Evolutionary conservation across 2,329 filamentous ascomycete species (phyloP).

Genomic region (Zopfia rhizophila): DNA sequence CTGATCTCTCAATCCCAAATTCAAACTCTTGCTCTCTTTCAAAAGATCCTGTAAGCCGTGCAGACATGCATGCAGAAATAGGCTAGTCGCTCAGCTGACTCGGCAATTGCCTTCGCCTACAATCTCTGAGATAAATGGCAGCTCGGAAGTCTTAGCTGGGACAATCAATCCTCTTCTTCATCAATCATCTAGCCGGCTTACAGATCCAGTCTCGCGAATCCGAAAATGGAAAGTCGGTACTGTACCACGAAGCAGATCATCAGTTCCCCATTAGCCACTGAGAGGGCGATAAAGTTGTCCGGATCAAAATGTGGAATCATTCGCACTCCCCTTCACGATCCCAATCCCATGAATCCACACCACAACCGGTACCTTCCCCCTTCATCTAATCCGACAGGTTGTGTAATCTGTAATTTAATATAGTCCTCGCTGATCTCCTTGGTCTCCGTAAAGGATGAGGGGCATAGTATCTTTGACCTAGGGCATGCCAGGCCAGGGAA

Average conservation of each 20-base stretch:
- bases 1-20: conserved; percentile 43
- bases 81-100: too few species aligned
- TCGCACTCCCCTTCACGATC: conserved; percentile 17
- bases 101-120: too few species aligned
- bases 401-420: conserved; percentile 14
- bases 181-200: too few species aligned
- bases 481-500: conserved; percentile 16
- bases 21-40: conserved; percentile 36
- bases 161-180: too few species aligned
- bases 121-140: too few species aligned
- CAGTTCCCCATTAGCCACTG: conserved; percentile 50
- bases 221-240: conserved; percentile 43
- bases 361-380: conserved; percentile 15
- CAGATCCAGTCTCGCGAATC: conserved; percentile 30
- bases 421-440: conserved; percentile 23
- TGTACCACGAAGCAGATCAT: conserved; percentile 34
- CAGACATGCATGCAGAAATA: too few species aligned
- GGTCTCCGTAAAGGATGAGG: conserved; percentile 21
- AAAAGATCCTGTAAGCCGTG: conserved; percentile 32
- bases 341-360: conserved; percentile 19
- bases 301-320: conserved; percentile 42
- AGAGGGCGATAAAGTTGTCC: conserved; percentile 55
- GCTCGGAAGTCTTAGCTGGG: too few species aligned
- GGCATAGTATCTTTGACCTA: conserved; percentile 15
- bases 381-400: conserved; percentile 1